Base-by-base conservation (phyloP, 202 grass and related monocot genomes). In the Zizania palustris region DNA sequence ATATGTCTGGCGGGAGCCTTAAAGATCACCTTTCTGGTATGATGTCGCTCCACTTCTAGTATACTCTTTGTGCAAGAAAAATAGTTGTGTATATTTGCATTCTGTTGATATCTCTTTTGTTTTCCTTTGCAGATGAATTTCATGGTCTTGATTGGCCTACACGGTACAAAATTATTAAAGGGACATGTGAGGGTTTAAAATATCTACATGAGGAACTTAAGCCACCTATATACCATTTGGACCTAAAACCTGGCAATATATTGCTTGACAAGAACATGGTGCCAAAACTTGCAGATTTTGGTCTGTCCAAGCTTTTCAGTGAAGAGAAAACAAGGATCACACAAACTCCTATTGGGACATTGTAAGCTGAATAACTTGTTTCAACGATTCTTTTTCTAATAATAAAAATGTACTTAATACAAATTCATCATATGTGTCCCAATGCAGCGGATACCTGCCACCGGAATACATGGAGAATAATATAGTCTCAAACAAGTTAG, bases 281-380 rank as follows among this genome's bases (percentile, higher is more conserved):
- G 4, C 63, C 50, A 19, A 78, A 78, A 58, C 2, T 78, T 36
- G 75, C 63, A 0, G 75, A 78, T 44, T 68, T 68, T 58, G 75
- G 63, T 8, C 20, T 68, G 21, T 53, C 54, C 3, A 53, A 20
- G 6, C 11, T 76, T 1, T 40, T 77, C 10, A 35, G 6, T 4
- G 6, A 58, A 8, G n/a, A 39, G 11, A 7, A 9, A 10, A 54
- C n/a, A 3, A 5, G 5, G 6, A 21, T 14, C 33, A 9, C 60
- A 40, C 3, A 19, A 50, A 5, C 3, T 7, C 0, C 1, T 18
- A 6, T 9, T 9, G 59, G 73, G 63, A 51, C 60, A 64, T 0
- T 14, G 45, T 53, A 53, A 76, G 69, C 9, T 40, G 49, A 70
- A 40, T 40, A 3, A 5, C 48, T 38, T 5, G 16, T 5, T 12